Evolutionary conservation across 2,329 filamentous ascomycete species (phyloP).

Genomic region (Diaporthe humulicola): DNA sequence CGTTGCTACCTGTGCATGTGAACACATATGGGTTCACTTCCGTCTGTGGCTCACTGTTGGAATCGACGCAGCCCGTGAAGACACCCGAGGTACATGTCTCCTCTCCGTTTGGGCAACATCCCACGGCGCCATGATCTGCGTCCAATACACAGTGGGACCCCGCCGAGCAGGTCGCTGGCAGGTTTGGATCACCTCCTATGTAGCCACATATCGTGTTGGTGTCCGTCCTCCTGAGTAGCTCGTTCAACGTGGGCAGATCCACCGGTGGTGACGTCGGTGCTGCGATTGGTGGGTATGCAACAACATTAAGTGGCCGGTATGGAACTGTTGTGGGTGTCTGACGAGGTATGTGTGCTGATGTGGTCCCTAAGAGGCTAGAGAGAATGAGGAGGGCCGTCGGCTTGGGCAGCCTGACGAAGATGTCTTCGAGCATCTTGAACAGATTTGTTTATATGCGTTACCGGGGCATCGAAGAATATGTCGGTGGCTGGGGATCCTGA

Average conservation of each 20-base stretch:
- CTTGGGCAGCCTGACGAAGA: conserved; percentile 47
- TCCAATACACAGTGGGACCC: conserved; percentile 72
- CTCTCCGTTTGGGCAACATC: conserved; percentile 67
- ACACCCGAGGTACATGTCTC: conserved; percentile 66
- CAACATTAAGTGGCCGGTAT: conserved; percentile 48
- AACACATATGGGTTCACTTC: conserved; percentile 69
- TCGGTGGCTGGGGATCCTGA: conserved; percentile 11
- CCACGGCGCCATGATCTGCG: conserved; percentile 61
- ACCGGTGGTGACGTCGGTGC: conserved; percentile 56
- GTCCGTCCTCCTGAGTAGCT: conserved; percentile 55
- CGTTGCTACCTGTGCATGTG: conserved; percentile 63
- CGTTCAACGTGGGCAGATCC: conserved; percentile 50
- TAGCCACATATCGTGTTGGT: conserved; percentile 71
- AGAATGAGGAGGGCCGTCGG: conserved; percentile 49
- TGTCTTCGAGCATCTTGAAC: conserved; percentile 41
- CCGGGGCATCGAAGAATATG: conserved; percentile 24
- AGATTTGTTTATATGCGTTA: conserved; percentile 7
- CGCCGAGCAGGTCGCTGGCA: conserved; percentile 69
- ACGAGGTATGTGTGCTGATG: conserved; percentile 45
- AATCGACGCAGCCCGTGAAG: conserved; percentile 70
- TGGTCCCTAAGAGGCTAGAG: conserved; percentile 44
- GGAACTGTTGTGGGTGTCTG: conserved; percentile 46
- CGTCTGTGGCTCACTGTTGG: conserved; percentile 62
- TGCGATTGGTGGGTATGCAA: conserved; percentile 50
- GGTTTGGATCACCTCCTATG: conserved; percentile 63